Evolutionary conservation across 202 grass and related monocot species (phyloP), one percentile per base, ranked within the genome.

Genomic region (Brachypodium distachyon): DNA sequence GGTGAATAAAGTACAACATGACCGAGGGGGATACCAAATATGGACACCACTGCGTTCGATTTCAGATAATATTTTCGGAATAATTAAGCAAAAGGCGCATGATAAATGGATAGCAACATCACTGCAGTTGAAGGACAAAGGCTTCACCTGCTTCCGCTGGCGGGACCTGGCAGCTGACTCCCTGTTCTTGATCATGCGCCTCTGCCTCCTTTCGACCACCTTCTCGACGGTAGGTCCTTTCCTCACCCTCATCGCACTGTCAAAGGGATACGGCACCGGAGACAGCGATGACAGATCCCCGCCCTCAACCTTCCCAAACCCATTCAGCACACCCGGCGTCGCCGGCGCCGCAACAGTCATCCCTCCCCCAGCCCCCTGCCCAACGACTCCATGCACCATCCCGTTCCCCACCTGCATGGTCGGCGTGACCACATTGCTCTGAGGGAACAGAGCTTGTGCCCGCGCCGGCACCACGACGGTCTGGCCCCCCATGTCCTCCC

Each of bases 151-250:
- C 78, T 94, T 92, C 75, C 91, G 81, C 12, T 85, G 87, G 9
- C 95, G 91, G 39, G 89, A 94, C 67, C 95, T 92, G 14, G 91
- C 84, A 3, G 91, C 95, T 0, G 95, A 97, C 84, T 97, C 95
- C 75, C 95, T 77, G 70, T 97, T 97, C 86, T 97, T 97, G 81
- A 97, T 92, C 95, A 94, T 97, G 67, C 95, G 89, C 41, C 89
- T 71, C 77, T 92, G 91, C 72, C 89, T 80, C 78, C 95, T 92
- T 82, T 94, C 95, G 3, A 85, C 85, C 60, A 94, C 91, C 87
- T 98, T 98, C 90, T 97, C 89, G 52, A 94, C 76, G 59, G 91
- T 81, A 0, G 80, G 62, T 0, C 92, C 89, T 43, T 92, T 97
- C 82, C 91, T 90, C 22, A 67, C 82, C 89, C 89, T 90, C 28